These are phyloP conservation scores for Auricularia heimuer DNA, from an alignment of 768 basidiomycete species.

Conservation along the genomic window DNA sequence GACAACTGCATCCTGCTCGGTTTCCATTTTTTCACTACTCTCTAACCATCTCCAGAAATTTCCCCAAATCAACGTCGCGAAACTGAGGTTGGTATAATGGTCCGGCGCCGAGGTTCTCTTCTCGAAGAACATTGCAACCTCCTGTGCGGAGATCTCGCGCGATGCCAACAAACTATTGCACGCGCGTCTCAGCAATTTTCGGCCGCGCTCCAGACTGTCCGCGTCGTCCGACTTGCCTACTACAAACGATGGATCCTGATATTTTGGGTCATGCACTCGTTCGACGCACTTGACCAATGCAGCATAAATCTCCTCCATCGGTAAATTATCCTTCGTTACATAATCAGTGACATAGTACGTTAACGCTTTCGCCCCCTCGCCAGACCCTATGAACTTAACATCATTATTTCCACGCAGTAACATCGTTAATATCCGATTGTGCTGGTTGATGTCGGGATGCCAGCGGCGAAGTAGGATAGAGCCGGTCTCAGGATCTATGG, in stretches of 20 bases:
- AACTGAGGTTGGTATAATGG: background rate
- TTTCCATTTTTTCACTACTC: background rate
- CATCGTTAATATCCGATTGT: background rate
- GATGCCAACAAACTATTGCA: background rate
- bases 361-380: background rate
- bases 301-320: background rate
- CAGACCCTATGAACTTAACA: constrained; percentile 2
- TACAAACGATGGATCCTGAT: background rate
- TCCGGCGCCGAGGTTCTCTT: background rate
- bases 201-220: background rate
- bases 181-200: background rate
- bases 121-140: background rate
- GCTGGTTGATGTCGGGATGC: background rate
- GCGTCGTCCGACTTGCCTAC: background rate
- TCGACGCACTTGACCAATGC: background rate
- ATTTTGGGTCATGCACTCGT: background rate
- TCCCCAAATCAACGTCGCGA: background rate
- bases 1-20: background rate
- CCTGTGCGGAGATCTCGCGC: background rate
- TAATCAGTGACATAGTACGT: constrained; percentile 3
- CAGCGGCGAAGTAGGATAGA: background rate
- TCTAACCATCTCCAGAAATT: background rate
- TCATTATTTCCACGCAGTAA: background rate
- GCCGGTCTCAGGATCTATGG: background rate
- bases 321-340: background rate